phyloP scores from a whole-genome alignment of 108 stramenopile species.

The Cyclotella kingstonii region DNA sequence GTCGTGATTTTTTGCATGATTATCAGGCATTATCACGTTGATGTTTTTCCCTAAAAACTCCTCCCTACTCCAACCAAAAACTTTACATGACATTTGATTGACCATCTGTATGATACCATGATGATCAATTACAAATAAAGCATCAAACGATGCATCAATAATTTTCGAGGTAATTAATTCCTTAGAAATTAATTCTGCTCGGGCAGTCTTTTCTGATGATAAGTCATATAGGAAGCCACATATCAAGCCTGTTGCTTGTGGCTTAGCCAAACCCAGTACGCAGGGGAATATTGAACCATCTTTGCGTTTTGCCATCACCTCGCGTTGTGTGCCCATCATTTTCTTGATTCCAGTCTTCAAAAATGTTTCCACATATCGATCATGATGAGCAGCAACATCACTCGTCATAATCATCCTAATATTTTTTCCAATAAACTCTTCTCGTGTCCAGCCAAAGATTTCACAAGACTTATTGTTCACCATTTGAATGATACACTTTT shows the following conservation, averaged over 20 bases:
- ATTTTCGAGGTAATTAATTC: conserved; percentile 11
- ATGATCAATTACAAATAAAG: too few relatives aligned
- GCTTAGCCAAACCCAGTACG: conserved; percentile 25
- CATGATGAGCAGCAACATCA: conserved; percentile 5
- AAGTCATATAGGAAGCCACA: conserved; percentile 46
- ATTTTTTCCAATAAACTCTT: conserved; percentile 26
- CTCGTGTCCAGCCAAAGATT: neutral
- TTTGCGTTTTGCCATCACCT: too few relatives aligned
- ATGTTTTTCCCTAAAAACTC: too few relatives aligned
- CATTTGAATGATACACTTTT: too few relatives aligned
- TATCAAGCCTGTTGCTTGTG: conserved; percentile 22
- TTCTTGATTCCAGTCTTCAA: conserved; percentile 17
- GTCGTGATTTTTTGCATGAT: too few relatives aligned
- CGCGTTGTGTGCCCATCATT: too few relatives aligned
- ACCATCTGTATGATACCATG: too few relatives aligned
- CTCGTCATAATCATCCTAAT: too few relatives aligned
- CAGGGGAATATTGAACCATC: conserved; percentile 31
- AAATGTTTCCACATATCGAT: conserved; percentile 16
- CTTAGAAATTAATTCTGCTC: conserved; percentile 1
- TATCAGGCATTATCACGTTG: too few relatives aligned
- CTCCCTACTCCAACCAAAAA: conserved; percentile 35
- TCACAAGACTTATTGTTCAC: too few relatives aligned
- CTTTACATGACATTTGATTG: conserved; percentile 3
- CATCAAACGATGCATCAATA: too few relatives aligned
- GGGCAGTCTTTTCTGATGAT: conserved; percentile 8